Evolutionary conservation across 129 eudicot genomes (phyloP), one percentile per base, ranked within the genome.

Genomic region (Saussurea involucrata): DNA sequence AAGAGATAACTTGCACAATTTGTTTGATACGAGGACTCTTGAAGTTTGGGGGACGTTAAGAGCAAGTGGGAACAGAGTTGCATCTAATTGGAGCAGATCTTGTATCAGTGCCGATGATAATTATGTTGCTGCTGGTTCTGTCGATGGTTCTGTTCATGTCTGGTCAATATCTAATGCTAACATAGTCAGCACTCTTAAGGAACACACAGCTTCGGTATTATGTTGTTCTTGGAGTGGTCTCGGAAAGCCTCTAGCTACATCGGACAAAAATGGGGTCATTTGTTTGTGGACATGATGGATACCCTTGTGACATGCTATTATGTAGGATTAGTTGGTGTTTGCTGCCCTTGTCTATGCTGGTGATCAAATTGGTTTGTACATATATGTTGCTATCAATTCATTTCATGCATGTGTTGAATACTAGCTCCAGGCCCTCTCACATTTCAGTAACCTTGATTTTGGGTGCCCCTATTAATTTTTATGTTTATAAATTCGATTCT

Each of bases 21-120:
- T 95, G 24, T 92, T 95, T 65, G 99, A 95, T 77, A 85, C 88
- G 72, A 74, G 92, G 32, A 89, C 86, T 3, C 86, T 95, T 21
- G 99, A 95, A 81, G 88, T 95, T 42, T 92, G 90, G 79, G 81
- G 90, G 29, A 90, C 90, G 0, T 68, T 92, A 76, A 83, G 93
- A 68, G 94, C 87, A 11, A 85, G 83, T 75, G 99, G 91, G 77
- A 87, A 86, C 69, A 79, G 96, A 84, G 89, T 95, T 73, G 99
- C 99, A 21, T 86, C 97, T 13, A 95, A 92, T 69, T 95, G 99
- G 99, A 95, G 99, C 77, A 75, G 99, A 68, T 95, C 99, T 6
- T 95, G 97, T 79, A 85, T 95, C 1, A 95, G 99, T 76, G 86
- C 99, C 0, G 97, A 95, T 86, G 96, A 92, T 55, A 86, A 74